These are phyloP conservation scores for Colletotrichum euphorbiae DNA, from an alignment of 2,329 filamentous ascomycete genomes.

Conservation along the genomic window DNA sequence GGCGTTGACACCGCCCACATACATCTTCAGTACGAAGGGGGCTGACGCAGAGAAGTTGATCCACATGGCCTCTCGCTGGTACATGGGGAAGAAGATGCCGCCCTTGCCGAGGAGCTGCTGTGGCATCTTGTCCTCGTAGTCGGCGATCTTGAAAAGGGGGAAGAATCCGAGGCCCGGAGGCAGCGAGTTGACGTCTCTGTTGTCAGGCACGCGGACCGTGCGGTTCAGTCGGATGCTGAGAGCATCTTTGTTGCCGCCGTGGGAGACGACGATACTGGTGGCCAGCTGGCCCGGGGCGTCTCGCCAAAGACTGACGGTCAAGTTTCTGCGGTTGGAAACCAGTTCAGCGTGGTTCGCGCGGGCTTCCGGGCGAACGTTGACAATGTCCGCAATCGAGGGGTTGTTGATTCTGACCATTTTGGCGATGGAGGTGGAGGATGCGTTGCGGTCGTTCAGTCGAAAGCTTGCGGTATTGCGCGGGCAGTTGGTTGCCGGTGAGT, in stretches of 20 bases:
- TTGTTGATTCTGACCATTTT: no score
- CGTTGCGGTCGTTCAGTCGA: no score
- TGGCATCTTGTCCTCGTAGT: constrained; percentile 50
- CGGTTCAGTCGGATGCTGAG: constrained; percentile 53
- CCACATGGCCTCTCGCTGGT: constrained; percentile 56
- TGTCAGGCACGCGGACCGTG: constrained; percentile 58
- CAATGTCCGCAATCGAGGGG: no score
- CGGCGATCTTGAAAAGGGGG: constrained; percentile 51
- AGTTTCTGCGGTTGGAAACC: constrained; percentile 11
- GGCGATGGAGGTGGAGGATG: no score
- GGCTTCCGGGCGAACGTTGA: neutral
- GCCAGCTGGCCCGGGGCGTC: neutral
- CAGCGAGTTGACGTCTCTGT: constrained; percentile 45
- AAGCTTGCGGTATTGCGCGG: no score
- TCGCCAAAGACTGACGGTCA: constrained; percentile 25
- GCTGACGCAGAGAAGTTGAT: constrained; percentile 46
- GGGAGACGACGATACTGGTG: constrained; percentile 23
- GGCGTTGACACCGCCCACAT: constrained; percentile 54
- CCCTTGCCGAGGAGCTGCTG: constrained; percentile 51
- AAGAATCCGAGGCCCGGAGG: constrained; percentile 53
- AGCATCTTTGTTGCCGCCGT: constrained; percentile 33
- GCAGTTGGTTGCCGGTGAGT: no score
- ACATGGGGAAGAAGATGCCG: constrained; percentile 60
- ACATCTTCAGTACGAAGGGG: constrained; percentile 54
- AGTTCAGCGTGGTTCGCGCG: neutral